A percentile compares a stretch with the other conserved stretches of the same genome.
These are phyloP conservation scores for Quaeritorhiza haematococci DNA, from an alignment of 371 early-diverging fungal species.

Conservation along the genomic window DNA sequence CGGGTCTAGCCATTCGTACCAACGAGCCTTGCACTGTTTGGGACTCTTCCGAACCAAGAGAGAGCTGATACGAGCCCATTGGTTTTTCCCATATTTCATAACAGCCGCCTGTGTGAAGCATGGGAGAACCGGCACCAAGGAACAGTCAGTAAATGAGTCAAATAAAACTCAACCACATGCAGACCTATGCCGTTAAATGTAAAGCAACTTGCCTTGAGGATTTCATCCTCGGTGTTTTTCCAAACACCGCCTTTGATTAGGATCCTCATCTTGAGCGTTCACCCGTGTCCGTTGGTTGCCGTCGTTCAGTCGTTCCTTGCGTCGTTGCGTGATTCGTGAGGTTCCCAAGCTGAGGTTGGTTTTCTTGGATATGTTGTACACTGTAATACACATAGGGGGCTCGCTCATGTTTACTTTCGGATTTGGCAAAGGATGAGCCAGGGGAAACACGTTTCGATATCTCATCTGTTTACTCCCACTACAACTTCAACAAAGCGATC, in stretches of 20 bases:
- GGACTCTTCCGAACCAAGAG: conserved; percentile 91
- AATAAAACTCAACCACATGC: neutral
- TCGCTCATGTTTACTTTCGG: too few relatives aligned
- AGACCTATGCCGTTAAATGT: neutral
- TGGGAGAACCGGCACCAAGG: neutral
- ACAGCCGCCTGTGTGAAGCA: conserved; percentile 65
- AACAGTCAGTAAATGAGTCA: neutral
- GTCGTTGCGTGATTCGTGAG: too few relatives aligned
- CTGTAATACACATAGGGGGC: too few relatives aligned
- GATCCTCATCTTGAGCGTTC: conserved; percentile 13
- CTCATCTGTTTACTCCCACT: too few relatives aligned
- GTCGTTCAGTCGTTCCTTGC: too few relatives aligned
- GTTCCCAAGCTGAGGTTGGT: too few relatives aligned
- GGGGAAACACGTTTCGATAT: too few relatives aligned
- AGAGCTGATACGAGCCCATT: conserved; percentile 97
- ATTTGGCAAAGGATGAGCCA: too few relatives aligned
- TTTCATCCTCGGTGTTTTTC: conserved; percentile 83
- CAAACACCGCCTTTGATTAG: conserved; percentile 52
- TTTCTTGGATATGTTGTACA: too few relatives aligned
- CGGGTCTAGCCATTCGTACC: conserved; percentile 98
- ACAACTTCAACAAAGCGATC: too few relatives aligned
- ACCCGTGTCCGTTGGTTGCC: too few relatives aligned
- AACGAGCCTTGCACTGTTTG: conserved; percentile 97
- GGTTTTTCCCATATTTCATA: conserved; percentile 97
- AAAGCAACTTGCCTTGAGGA: conserved; percentile 65